Conservation (phyloP, 73 alveolate species). For the Paramecium biaurelia region DNA sequence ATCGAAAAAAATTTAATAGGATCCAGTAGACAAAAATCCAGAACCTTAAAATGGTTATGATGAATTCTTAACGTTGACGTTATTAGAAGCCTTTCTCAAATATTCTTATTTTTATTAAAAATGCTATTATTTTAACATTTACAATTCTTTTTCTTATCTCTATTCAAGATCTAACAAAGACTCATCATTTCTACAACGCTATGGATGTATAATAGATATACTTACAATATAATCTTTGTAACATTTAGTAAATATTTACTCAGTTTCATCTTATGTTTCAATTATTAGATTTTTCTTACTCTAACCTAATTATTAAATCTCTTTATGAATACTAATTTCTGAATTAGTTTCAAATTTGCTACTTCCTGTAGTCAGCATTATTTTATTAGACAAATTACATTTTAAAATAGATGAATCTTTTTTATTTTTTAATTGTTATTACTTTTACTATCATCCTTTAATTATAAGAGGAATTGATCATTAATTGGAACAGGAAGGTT, state of each 20-base stretch:
- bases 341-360: not conserved
- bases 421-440: not conserved
- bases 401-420: not conserved
- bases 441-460: not conserved
- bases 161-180: not conserved
- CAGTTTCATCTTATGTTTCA: not conserved
- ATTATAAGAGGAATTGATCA: not conserved
- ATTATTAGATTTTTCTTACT: not conserved
- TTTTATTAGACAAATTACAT: not conserved
- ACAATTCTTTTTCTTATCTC: not conserved
- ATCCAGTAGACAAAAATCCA: not conserved
- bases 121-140: not conserved
- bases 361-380: not conserved
- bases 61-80: not conserved
- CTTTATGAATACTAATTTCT: not conserved
- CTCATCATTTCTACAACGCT: not conserved
- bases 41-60: not conserved
- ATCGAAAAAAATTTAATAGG: not conserved
- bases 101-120: not conserved
- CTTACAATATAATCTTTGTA: not conserved
- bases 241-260: too few species aligned
- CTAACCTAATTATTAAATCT: not conserved
- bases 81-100: not conserved
- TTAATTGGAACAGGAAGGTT: conserved; percentile 5
- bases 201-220: not conserved